Percentiles rank a stretch among this genome's conserved stretches.
Conservation (phyloP, 208 protist species). For the Leptomonas seymouri region DNA sequence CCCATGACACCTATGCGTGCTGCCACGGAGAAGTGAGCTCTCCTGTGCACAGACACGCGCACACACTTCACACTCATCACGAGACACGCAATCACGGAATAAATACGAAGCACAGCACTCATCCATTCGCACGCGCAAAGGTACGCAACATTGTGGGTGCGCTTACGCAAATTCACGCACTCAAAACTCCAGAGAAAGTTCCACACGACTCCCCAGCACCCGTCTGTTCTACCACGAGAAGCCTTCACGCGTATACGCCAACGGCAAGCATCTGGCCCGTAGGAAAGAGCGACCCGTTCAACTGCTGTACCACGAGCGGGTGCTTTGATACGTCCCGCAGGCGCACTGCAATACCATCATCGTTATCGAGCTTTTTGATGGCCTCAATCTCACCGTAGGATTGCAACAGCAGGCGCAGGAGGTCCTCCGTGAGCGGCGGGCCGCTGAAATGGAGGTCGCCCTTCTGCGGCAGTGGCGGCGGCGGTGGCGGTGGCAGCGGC, state of each 20-base stretch:
- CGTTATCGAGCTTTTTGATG: constrained; percentile 50
- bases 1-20: no score
- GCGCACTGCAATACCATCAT: constrained; percentile 56
- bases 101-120: no score
- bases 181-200: neutral
- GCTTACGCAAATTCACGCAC: no score
- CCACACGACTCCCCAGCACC: no score
- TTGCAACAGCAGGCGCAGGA: constrained; percentile 65
- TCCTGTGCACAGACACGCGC: no score
- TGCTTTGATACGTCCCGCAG: constrained; percentile 62
- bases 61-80: no score
- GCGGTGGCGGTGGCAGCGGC: constrained; percentile 31
- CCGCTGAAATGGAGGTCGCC: constrained; percentile 81
- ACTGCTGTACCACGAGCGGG: constrained; percentile 64
- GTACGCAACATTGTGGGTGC: neutral
- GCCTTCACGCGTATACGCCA: constrained; percentile 61
- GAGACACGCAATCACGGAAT: no score
- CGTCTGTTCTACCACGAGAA: no score
- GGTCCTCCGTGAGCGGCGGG: constrained; percentile 52
- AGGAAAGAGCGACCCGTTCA: constrained; percentile 77
- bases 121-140: neutral
- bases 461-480: constrained; percentile 47
- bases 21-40: no score
- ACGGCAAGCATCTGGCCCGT: constrained; percentile 74
- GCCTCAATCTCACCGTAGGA: constrained; percentile 64